A percentile compares a stretch with the other conserved stretches of the same genome.
phyloP scores from a whole-genome alignment of 192 early-diverging fungal genomes.

The Coemansia sp. region DNA sequence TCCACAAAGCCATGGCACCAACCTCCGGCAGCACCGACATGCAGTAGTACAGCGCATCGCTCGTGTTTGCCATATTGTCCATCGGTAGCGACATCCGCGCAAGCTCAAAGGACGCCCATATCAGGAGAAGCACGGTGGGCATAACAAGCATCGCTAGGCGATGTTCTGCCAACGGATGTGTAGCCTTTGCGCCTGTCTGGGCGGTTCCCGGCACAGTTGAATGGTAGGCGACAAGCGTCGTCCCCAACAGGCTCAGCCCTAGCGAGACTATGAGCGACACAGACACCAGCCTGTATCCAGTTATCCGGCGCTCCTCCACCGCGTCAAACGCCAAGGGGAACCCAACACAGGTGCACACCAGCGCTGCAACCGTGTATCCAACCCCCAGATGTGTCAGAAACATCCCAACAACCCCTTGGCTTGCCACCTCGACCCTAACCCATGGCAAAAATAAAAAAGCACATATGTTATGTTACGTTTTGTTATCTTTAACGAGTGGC shows the following conservation, averaged over 20 bases:
- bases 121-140: conserved; percentile 28
- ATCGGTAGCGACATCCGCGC: conserved; percentile 42
- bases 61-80: conserved; percentile 33
- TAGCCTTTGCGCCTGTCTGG: conserved; percentile 3
- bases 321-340: conserved; percentile 41
- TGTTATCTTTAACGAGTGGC: neutral
- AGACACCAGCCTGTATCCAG: conserved; percentile 45
- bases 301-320: conserved; percentile 29
- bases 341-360: conserved; percentile 37
- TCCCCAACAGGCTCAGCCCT: conserved; percentile 25
- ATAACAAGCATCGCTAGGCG: conserved; percentile 14
- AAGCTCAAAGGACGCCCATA: conserved; percentile 41
- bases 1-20: conserved; percentile 30
- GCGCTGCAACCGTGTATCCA: conserved; percentile 24
- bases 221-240: conserved; percentile 42
- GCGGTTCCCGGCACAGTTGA: conserved; percentile 8
- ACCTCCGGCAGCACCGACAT: conserved; percentile 37
- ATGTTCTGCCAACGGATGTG: conserved; percentile 7
- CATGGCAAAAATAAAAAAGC: neutral
- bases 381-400: conserved; percentile 38
- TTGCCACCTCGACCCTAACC: conserved; percentile 31
- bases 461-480: neutral
- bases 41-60: conserved; percentile 52
- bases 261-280: conserved; percentile 34
- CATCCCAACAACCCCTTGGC: conserved; percentile 20